These are phyloP conservation scores for Ichthyophthirius multifiliis DNA, from an alignment of 169 alveolate genomes.

Conservation along the genomic window DNA sequence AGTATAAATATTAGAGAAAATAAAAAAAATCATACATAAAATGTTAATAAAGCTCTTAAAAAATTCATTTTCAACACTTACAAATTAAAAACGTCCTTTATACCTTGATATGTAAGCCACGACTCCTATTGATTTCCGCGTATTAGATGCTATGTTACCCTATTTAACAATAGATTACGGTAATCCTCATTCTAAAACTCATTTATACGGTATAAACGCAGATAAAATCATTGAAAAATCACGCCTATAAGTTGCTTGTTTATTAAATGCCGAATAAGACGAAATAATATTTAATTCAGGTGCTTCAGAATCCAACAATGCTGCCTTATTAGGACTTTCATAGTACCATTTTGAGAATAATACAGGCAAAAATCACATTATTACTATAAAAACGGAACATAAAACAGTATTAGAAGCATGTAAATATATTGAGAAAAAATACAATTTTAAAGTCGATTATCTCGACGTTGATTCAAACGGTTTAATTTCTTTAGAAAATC, in stretches of 20 bases:
- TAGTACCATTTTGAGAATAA: slow-evolving; percentile 17
- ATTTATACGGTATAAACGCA: slow-evolving; percentile 96
- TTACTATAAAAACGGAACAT: slow-evolving; percentile 95
- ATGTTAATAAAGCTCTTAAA: too few species aligned
- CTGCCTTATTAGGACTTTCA: slow-evolving; percentile 93
- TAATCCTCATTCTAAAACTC: slow-evolving; percentile 96
- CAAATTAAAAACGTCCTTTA: slow-evolving; percentile 45
- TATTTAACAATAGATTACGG: slow-evolving; percentile 91
- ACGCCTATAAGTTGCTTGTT: slow-evolving; percentile 84
- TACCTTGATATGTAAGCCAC: slow-evolving; percentile 97
- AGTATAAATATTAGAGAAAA: too few species aligned
- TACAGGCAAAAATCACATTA: slow-evolving; percentile 89
- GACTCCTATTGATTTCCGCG: slow-evolving; percentile 97
- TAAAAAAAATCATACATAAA: too few species aligned
- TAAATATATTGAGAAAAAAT: slow-evolving; percentile 79
- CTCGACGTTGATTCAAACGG: slow-evolving; percentile 91
- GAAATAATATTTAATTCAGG: slow-evolving; percentile 95
- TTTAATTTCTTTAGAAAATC: slow-evolving; percentile 79
- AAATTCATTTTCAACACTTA: too few species aligned
- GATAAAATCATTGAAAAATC: slow-evolving; percentile 93
- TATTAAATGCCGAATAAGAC: slow-evolving; percentile 87
- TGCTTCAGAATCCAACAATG: slow-evolving; percentile 97
- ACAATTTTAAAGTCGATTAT: slow-evolving; percentile 91
- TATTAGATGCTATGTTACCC: slow-evolving; percentile 97
- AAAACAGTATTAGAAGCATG: slow-evolving; percentile 95